A percentile compares a stretch with the other conserved stretches of the same genome.
These are phyloP conservation scores for Amanita muscaria DNA, from an alignment of 768 basidiomycete genomes.

Conservation along the genomic window DNA sequence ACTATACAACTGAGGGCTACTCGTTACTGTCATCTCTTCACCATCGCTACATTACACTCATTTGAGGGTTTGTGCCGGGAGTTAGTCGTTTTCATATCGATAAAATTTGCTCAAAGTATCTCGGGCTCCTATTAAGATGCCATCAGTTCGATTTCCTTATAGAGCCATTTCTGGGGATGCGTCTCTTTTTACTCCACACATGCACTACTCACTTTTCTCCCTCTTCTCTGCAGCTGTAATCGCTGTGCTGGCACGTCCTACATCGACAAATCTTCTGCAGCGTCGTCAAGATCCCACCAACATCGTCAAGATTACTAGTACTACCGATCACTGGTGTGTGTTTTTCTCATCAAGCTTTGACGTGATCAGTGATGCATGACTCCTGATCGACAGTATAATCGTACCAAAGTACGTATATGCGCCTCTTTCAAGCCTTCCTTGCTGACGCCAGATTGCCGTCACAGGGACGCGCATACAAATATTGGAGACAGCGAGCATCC, in stretches of 20 bases:
- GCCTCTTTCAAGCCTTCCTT: background rate
- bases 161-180: background rate
- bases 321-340: background rate
- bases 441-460: background rate
- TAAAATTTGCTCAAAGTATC: no score
- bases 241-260: slow-evolving; percentile 1
- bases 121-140: no score
- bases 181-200: background rate
- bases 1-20: no score
- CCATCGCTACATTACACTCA: no score
- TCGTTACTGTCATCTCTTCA: no score
- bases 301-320: slow-evolving; percentile 1
- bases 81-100: no score
- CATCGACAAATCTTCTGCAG: background rate
- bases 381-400: background rate
- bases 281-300: slow-evolving; percentile 5
- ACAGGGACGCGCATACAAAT: slow-evolving; percentile 38
- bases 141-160: no score
- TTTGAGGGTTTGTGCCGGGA: no score
- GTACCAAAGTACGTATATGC: slow-evolving; percentile 7
- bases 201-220: background rate
- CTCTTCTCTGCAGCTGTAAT: background rate
- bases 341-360: background rate
- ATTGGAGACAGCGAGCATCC: slow-evolving; percentile 50
- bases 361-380: background rate